Evolutionary conservation across 1,284 basidiomycete species (phyloP).

Genomic region (Agroathelia rolfsii): DNA sequence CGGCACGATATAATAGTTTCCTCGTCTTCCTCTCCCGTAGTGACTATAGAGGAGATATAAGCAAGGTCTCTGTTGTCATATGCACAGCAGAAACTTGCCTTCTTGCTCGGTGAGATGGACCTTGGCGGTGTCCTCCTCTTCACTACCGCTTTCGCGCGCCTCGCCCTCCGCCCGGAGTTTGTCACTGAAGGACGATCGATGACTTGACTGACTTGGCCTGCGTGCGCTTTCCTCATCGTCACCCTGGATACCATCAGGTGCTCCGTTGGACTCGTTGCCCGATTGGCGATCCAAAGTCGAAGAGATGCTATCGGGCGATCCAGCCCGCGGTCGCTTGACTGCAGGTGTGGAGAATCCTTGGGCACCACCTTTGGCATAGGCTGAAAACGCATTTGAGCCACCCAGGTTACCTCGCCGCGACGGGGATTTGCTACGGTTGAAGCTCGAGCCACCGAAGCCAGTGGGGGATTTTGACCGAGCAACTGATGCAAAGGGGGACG

Average conservation of each 20-base stretch:
- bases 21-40: slow-evolving; percentile 91
- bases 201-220: slow-evolving; percentile 24
- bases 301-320: slow-evolving; percentile 32
- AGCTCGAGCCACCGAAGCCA: slow-evolving; percentile 24
- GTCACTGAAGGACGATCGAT: slow-evolving; percentile 41
- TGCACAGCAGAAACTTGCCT: slow-evolving; percentile 33
- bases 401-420: slow-evolving; percentile 26
- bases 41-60: slow-evolving; percentile 35
- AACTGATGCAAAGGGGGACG: slow-evolving; percentile 49
- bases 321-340: slow-evolving; percentile 42
- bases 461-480: slow-evolving; percentile 42
- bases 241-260: slow-evolving; percentile 21
- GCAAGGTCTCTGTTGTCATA: slow-evolving; percentile 5
- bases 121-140: slow-evolving; percentile 38
- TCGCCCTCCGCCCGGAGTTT: slow-evolving; percentile 42
- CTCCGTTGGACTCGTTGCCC: slow-evolving; percentile 15
- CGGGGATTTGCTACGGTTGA: slow-evolving; percentile 41
- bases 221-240: slow-evolving; percentile 29
- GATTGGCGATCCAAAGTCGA: slow-evolving; percentile 18
- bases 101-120: slow-evolving; percentile 57
- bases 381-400: slow-evolving; percentile 45
- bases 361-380: slow-evolving; percentile 40
- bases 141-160: slow-evolving; percentile 33
- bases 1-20: slow-evolving; percentile 77
- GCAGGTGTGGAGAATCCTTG: slow-evolving; percentile 41